Evolutionary conservation across 441 rosid species (phyloP).

Genomic region (Viola pubescens): DNA sequence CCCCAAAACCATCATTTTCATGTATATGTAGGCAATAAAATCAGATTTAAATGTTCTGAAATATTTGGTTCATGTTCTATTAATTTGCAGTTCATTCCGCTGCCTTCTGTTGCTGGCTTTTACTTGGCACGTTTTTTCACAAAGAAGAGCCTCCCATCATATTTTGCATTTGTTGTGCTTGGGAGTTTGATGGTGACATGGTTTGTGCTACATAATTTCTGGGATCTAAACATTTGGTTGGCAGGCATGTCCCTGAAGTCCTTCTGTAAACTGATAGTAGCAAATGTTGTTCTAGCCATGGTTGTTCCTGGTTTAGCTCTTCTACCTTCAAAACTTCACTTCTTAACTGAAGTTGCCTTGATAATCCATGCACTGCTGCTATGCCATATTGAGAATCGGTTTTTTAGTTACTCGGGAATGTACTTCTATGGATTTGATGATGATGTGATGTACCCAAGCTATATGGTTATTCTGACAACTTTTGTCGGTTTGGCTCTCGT

Average conservation of each 20-base stretch:
- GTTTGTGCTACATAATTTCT: slow-evolving; percentile 90
- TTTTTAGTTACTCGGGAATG: slow-evolving; percentile 77
- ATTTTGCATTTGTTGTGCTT: slow-evolving; percentile 82
- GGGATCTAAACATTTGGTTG: slow-evolving; percentile 97
- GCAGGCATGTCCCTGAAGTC: slow-evolving; percentile 93
- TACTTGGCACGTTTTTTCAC: slow-evolving; percentile 86
- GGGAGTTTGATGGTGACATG: slow-evolving; percentile 90
- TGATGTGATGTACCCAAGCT: slow-evolving; percentile 96
- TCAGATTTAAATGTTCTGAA: slow-evolving; percentile 5
- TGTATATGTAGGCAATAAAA: background rate
- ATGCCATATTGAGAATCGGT: slow-evolving; percentile 77
- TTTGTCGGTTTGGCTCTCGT: slow-evolving; percentile 74
- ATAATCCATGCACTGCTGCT: slow-evolving; percentile 70
- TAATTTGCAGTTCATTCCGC: slow-evolving; percentile 70
- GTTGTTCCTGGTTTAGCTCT: slow-evolving; percentile 87
- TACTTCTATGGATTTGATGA: slow-evolving; percentile 89
- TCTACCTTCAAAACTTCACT: slow-evolving; percentile 67
- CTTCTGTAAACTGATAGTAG: slow-evolving; percentile 82
- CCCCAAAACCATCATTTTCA: no score
- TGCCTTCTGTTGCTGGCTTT: slow-evolving; percentile 90
- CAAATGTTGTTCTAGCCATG: slow-evolving; percentile 74
- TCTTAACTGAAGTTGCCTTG: slow-evolving; percentile 72
- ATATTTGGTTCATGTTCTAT: slow-evolving; percentile 10
- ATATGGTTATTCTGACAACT: slow-evolving; percentile 87
- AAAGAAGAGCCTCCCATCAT: slow-evolving; percentile 76